Evolutionary conservation across 2,329 filamentous ascomycete species (phyloP).

Genomic region (Fusarium torulosum): DNA sequence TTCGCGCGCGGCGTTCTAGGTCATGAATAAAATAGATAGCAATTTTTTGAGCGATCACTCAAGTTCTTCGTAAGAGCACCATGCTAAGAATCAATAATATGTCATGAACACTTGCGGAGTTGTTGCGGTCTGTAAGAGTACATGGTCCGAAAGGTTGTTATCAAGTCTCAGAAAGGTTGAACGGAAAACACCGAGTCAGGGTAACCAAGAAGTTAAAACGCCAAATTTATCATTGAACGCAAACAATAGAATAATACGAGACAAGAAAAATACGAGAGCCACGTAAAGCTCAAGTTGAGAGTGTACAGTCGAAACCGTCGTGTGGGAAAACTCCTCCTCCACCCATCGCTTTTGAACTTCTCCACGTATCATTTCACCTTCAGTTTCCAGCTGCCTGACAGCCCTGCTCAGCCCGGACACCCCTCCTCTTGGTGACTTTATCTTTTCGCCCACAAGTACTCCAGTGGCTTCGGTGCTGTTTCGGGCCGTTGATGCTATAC

Average conservation of each 20-base stretch:
- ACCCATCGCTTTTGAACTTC: conserved; percentile 34
- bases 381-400: conserved; percentile 1
- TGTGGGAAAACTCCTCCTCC: conserved; percentile 26
- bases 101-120: background rate
- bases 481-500: conserved; percentile 24
- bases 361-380: conserved; percentile 8
- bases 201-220: conserved; percentile 31
- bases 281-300: conserved; percentile 38
- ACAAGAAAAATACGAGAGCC: conserved; percentile 43
- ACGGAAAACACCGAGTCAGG: conserved; percentile 4
- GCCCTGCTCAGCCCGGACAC: background rate
- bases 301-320: conserved; percentile 45
- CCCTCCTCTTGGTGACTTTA: background rate
- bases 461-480: conserved; percentile 5
- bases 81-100: background rate
- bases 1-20: conserved; percentile 36
- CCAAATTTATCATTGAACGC: conserved; percentile 41
- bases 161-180: background rate
- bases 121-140: background rate
- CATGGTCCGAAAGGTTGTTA: background rate
- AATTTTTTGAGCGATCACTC: conserved; percentile 1
- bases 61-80: background rate
- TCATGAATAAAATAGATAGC: conserved; percentile 17
- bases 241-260: conserved; percentile 35
- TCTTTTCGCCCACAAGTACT: background rate